Percentiles rank a stretch among this genome's conserved stretches.
These are phyloP conservation scores for Aspergillus cristatus DNA, from an alignment of 495 filamentous ascomycete species.

Conservation along the genomic window DNA sequence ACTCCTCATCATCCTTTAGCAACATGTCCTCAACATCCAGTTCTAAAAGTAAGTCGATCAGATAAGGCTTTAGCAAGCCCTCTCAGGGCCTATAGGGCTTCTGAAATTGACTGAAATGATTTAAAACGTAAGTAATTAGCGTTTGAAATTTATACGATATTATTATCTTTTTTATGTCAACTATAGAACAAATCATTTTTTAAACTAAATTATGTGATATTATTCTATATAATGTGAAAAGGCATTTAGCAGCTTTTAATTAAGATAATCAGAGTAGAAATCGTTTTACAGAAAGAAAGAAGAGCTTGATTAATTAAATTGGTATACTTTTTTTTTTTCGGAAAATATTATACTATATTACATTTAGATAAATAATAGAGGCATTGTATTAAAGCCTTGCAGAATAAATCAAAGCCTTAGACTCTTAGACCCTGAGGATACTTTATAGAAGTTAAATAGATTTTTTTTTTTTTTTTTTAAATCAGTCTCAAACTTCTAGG, in stretches of 20 bases:
- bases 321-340: background rate
- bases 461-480: background rate
- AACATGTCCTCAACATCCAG: no score
- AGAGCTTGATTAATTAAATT: background rate
- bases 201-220: background rate
- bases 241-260: background rate
- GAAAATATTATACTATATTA: background rate
- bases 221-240: background rate
- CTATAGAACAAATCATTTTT: background rate
- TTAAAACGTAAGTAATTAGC: background rate
- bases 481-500: background rate
- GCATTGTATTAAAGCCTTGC: background rate
- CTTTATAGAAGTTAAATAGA: background rate
- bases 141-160: background rate
- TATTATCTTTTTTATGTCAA: background rate
- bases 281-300: background rate
- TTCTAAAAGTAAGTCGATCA: no score
- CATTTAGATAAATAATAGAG: background rate
- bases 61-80: no score
- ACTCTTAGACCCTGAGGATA: background rate
- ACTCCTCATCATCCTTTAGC: background rate
- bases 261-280: background rate
- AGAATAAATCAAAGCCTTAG: background rate
- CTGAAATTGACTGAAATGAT: no score
- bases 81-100: no score